Base-by-base conservation (phyloP, 75 land plant species). In the Pinus taeda region DNA sequence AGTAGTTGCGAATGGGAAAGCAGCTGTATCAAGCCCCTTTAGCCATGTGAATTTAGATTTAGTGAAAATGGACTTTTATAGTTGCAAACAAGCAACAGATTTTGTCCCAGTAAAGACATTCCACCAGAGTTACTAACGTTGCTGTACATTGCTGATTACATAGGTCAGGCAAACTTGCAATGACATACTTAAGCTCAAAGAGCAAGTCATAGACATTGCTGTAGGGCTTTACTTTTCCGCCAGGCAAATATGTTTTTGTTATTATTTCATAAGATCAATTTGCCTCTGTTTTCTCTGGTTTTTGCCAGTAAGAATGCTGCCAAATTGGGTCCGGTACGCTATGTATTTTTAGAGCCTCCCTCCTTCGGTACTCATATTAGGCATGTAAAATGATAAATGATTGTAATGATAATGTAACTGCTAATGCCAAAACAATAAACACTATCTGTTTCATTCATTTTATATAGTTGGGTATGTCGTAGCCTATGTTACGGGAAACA, bases 71-170 rank as follows among this genome's bases (percentile, higher is more conserved):
- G 22, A 39, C 53, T n/a, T 42, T 42, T 42, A 12, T 69, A 18
- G 72, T 42, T 39, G 72, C 55, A 69, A 69, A 69, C 21, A 69
- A 69, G 72, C 53, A 39, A n/a, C 55, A 39, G 14, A 42, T 69
- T 69, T 69, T 69, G 72, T 7, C 72, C 7, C 29, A 26, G 21
- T 11, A 11, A 9, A 62, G 30, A 39, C n/a, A n/a, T 67, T 36
- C 13, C 7, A 20, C 71, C 30, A 20, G 6, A 7, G 45, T 21
- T 69, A n/a, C 72, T 18, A 69, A 39, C 15, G 36, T 42, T 49
- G 11, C 69, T 65, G 8, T 17, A 20, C 42, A 15, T 36, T 17
- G 39, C 15, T 65, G 6, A 65, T 65, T 8, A 65, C 7, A 42
- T 69, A 11, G 53, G 53, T 42, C 0, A 39, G 36, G n/a, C 11